A percentile compares a stretch with the other conserved stretches of the same genome.
Conservation (phyloP, 1,284 basidiomycete species). For the Tylopilus sp. region DNA sequence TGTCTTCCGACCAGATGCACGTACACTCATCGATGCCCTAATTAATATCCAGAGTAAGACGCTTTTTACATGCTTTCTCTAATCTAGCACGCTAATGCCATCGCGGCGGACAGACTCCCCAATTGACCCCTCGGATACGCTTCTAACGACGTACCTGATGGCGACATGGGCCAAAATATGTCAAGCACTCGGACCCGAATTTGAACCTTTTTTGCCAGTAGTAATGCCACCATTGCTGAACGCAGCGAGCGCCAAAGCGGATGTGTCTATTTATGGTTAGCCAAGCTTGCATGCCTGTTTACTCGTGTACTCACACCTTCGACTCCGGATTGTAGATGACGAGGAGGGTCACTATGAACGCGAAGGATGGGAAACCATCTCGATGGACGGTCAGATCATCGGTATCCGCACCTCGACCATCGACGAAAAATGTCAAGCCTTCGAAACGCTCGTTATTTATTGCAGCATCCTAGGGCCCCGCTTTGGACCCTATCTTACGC, state of each 20-base stretch:
- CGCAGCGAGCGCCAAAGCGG: conserved; percentile 74
- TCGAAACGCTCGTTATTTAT: conserved; percentile 79
- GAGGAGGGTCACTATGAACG: conserved; percentile 53
- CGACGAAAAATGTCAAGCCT: conserved; percentile 85
- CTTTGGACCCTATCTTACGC: conserved; percentile 71
- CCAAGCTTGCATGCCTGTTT: not conserved
- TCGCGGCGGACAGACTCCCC: conserved; percentile 48
- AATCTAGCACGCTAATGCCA: not conserved
- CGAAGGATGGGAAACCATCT: conserved; percentile 75
- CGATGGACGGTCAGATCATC: conserved; percentile 71
- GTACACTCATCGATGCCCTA: conserved; percentile 66
- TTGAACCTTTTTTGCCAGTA: conserved; percentile 78
- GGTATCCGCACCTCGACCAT: conserved; percentile 76
- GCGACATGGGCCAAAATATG: conserved; percentile 82
- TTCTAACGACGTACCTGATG: conserved; percentile 66
- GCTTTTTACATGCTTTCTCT: not conserved
- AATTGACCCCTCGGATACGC: conserved; percentile 59
- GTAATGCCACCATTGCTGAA: conserved; percentile 78
- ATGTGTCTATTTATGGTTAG: conserved; percentile 71
- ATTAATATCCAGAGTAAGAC: conserved; percentile 74
- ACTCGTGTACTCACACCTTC: not conserved
- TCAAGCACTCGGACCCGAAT: conserved; percentile 75
- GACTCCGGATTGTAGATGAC: conserved; percentile 38
- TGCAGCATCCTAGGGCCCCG: conserved; percentile 63
- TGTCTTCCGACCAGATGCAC: conserved; percentile 70